A percentile compares a stretch with the other conserved stretches of the same genome.
phyloP scores from a whole-genome alignment of 129 eudicot genomes.

The Apium graveolens region DNA sequence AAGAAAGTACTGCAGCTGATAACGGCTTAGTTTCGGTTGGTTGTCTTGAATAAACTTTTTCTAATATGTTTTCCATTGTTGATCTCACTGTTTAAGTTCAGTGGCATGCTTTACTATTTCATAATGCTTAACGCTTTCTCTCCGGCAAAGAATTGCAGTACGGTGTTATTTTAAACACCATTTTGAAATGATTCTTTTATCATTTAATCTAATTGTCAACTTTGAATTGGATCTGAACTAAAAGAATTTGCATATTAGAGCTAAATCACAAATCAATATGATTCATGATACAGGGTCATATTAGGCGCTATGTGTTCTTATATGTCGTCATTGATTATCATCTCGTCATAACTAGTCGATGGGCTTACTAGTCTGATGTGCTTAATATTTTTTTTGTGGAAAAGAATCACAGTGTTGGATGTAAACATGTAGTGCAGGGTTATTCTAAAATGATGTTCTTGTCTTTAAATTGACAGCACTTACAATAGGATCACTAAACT shows the following conservation, averaged over 20 bases:
- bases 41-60: neutral
- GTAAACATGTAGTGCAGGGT: neutral
- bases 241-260: neutral
- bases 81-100: neutral
- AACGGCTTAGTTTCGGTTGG: neutral
- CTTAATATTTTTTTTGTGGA: neutral
- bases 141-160: neutral
- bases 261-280: neutral
- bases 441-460: neutral
- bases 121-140: neutral
- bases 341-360: too few species aligned
- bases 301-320: neutral
- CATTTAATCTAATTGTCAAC: too few species aligned
- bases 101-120: neutral
- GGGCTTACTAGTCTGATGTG: neutral
- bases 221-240: neutral
- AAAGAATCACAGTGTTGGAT: neutral
- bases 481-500: neutral
- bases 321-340: neutral
- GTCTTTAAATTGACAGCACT: neutral
- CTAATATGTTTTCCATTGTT: neutral
- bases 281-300: neutral
- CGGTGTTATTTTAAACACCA: neutral
- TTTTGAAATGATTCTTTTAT: neutral
- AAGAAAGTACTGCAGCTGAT: conserved; percentile 52